Base-by-base conservation (phyloP, 257 asterid genomes). In the Mitragyna speciosa region DNA sequence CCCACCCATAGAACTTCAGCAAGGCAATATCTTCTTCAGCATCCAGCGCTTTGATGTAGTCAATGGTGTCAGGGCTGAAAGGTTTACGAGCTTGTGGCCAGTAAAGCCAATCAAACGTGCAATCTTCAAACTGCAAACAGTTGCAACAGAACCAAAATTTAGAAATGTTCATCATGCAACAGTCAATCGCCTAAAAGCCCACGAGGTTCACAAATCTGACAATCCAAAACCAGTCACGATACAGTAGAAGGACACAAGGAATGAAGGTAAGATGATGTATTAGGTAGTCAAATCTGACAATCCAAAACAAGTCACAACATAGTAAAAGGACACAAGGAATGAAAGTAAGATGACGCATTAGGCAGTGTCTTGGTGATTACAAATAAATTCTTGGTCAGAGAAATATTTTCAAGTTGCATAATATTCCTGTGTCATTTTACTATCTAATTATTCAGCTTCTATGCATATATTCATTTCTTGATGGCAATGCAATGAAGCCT, bases 51-150 rank as follows among this genome's bases (percentile, higher is more conserved):
- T 76, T 85, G 79, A 94, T 92, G 76, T 94, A 94, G 70, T 91
- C 91, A 5, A 88, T 76, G 54, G 95, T 90, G 43, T 87, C 95
- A 2, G 70, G 12, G 78, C 89, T 85, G 85, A 92, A 94, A 68
- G 96, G 90, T 70, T 85, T 76, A 28, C 97, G 92, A 39, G 96
- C 93, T 89, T 94, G 98, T 43, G 96, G 96, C 98, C 98, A 94
- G 87, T 92, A 92, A 51, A 92, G 94, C 97, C 98, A 94, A 77
- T 94, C 99, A 78, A 95, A 95, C 17, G 98, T 95, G 31, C 87
- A 88, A 80, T 88, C 89, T 61, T 81, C 84, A 49, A 81, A 81
- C 84, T 81, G 84, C 64, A 59, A 36, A 61, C 16, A 16, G 45
- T 61, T 24, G 59, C 10, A 58, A 77, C 8, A 28, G 31, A 9